These are phyloP conservation scores for Elaeis guineensis DNA, from an alignment of 176 grass and related monocot genomes.

Conservation along the genomic window DNA sequence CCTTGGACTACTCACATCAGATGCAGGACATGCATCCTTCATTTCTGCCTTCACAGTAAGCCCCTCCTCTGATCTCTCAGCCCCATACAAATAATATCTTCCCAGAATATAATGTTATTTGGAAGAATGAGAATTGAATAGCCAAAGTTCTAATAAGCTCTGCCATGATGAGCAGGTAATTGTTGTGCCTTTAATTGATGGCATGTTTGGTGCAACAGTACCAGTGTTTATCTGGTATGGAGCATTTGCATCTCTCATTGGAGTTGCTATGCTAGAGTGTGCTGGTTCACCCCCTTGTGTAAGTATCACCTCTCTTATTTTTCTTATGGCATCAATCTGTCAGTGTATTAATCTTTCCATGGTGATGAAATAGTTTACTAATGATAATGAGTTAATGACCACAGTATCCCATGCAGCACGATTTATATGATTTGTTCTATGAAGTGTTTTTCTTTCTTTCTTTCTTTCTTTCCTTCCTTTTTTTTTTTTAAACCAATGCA, in stretches of 20 bases:
- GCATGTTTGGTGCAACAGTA: conserved; percentile 55
- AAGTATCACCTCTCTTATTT: conserved; percentile 23
- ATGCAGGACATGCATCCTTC: conserved; percentile 81
- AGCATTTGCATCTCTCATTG: conserved; percentile 46
- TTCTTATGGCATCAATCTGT: neutral
- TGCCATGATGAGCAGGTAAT: conserved; percentile 47
- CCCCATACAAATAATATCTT: too few species aligned
- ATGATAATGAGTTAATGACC: too few species aligned
- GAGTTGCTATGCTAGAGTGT: conserved; percentile 66
- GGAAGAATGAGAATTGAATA: too few species aligned
- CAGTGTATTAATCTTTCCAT: neutral
- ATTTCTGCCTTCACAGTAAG: conserved; percentile 75
- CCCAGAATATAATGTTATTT: too few species aligned
- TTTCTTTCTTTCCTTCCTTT: too few species aligned
- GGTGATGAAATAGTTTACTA: too few species aligned
- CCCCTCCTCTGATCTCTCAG: neutral
- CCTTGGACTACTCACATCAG: conserved; percentile 72
- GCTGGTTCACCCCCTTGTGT: conserved; percentile 85
- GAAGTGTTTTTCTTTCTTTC: too few species aligned
- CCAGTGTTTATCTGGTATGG: conserved; percentile 73
- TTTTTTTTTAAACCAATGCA: too few species aligned
- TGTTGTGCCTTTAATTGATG: conserved; percentile 84
- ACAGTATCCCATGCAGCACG: too few species aligned
- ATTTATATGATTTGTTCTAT: too few species aligned
- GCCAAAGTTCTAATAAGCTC: neutral